phyloP scores from a whole-genome alignment of 1,139 yeast species.

The Arxiozyma slooffiae region DNA sequence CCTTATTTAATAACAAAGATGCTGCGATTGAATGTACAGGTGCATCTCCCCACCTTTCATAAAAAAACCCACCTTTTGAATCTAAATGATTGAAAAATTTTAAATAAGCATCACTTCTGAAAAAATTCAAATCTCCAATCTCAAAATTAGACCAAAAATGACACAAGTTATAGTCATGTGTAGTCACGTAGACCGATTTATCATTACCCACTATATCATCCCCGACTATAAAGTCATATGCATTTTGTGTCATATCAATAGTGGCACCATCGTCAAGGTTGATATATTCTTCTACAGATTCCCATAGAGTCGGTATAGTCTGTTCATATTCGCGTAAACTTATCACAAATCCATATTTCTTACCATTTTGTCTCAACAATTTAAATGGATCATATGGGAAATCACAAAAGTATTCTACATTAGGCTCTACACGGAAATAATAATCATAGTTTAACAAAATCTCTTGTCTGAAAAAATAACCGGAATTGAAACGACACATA shows the following conservation, averaged over 20 bases:
- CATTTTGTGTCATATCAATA: conserved; percentile 54
- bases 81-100: conserved; percentile 62
- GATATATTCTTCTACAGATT: conserved; percentile 58
- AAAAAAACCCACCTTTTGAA: conserved; percentile 71
- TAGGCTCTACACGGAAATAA: conserved; percentile 92
- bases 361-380: conserved; percentile 57
- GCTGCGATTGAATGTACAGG: conserved; percentile 86
- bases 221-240: conserved; percentile 61
- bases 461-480: conserved; percentile 68
- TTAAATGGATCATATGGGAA: conserved; percentile 70
- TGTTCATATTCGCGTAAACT: conserved; percentile 67
- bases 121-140: conserved; percentile 71
- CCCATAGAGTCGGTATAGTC: conserved; percentile 81
- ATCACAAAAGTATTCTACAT: conserved; percentile 78
- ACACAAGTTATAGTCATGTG: conserved; percentile 63
- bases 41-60: conserved; percentile 97
- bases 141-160: conserved; percentile 97
- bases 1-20: conserved; percentile 52
- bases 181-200: conserved; percentile 28
- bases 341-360: conserved; percentile 81
- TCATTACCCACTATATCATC: conserved; percentile 34
- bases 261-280: conserved; percentile 45
- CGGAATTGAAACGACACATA: conserved; percentile 77
- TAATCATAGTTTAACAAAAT: conserved; percentile 59
- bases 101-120: conserved; percentile 58